Evolutionary conservation across 371 early-diverging fungal species (phyloP).

Genomic region (Lichtheimia corymbifera): DNA sequence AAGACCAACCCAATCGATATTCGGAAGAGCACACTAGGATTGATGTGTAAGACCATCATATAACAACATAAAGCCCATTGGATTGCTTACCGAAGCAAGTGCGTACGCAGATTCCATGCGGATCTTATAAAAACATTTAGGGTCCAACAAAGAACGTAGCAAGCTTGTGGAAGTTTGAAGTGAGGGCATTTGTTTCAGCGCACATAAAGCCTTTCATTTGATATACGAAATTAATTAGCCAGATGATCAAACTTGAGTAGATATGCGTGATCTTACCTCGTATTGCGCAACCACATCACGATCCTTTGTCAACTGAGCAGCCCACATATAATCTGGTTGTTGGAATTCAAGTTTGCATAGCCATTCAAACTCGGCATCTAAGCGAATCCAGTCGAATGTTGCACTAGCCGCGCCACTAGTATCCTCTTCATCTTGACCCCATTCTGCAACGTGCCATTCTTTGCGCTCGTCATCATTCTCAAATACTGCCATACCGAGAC

Average conservation of each 20-base stretch:
- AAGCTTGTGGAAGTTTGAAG: constrained; percentile 73
- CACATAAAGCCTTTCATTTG: constrained; percentile 56
- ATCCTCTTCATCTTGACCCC: constrained; percentile 83
- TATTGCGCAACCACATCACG: constrained; percentile 95
- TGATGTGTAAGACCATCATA: not conserved
- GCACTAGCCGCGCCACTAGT: constrained; percentile 66
- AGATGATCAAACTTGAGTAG: too few species aligned
- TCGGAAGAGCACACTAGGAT: not conserved
- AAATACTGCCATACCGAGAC: constrained; percentile 71
- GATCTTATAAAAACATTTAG: constrained; percentile 87
- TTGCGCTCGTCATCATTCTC: constrained; percentile 70
- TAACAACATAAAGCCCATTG: constrained; percentile 5
- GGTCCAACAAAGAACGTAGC: constrained; percentile 79
- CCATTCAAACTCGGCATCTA: constrained; percentile 97
- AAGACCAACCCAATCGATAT: constrained; percentile 71
- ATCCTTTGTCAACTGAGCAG: constrained; percentile 91
- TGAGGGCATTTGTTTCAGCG: constrained; percentile 67
- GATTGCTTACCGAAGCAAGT: constrained; percentile 60
- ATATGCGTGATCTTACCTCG: constrained; percentile 48
- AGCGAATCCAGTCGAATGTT: constrained; percentile 95
- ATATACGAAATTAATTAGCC: too few species aligned
- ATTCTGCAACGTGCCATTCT: constrained; percentile 79
- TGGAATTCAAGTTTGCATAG: constrained; percentile 85
- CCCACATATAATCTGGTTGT: constrained; percentile 97
- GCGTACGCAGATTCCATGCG: constrained; percentile 92